Conservation (phyloP, 805 yeast species). For the Cyberlindnera mrakii region DNA sequence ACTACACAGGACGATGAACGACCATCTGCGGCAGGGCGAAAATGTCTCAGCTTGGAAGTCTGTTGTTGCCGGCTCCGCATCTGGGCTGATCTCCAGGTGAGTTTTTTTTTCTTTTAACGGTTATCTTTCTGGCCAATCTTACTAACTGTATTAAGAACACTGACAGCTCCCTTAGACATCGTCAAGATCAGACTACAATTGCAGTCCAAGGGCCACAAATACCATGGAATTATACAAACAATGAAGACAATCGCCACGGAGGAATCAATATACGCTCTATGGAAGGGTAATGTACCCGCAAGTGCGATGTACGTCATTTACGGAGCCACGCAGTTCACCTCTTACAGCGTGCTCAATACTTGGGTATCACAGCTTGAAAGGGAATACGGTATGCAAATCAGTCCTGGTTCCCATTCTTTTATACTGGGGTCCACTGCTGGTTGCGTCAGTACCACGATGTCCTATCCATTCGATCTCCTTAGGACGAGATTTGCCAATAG, state of each 20-base stretch:
- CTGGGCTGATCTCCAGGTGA: slow-evolving; percentile 37
- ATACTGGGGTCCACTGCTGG: slow-evolving; percentile 79
- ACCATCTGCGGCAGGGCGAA: slow-evolving; percentile 40
- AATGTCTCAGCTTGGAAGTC: slow-evolving; percentile 35
- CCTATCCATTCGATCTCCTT: slow-evolving; percentile 89
- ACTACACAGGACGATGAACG: slow-evolving; percentile 19
- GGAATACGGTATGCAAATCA: slow-evolving; percentile 7
- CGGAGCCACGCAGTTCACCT: slow-evolving; percentile 79
- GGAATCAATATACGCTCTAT: slow-evolving; percentile 74
- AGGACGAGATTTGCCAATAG: slow-evolving; percentile 82
- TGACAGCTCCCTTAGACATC: slow-evolving; percentile 75
- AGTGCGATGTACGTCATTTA: slow-evolving; percentile 77
- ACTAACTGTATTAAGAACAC: slow-evolving; percentile 33
- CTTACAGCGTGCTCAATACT: slow-evolving; percentile 52
- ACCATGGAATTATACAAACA: slow-evolving; percentile 32
- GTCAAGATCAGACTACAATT: slow-evolving; percentile 72
- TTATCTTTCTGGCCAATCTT: no score
- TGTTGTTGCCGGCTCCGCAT: slow-evolving; percentile 38
- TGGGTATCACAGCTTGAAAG: slow-evolving; percentile 30
- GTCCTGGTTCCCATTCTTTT: slow-evolving; percentile 30
- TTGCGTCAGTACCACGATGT: slow-evolving; percentile 55
- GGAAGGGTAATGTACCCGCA: slow-evolving; percentile 97
- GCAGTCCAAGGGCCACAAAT: slow-evolving; percentile 30
- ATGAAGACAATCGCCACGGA: slow-evolving; percentile 38
- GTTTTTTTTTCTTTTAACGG: slow-evolving; percentile 1